Percentiles rank a stretch among this genome's conserved stretches.
Conservation (phyloP, 1,139 yeast species). For the Blastobotrys indianensis region DNA sequence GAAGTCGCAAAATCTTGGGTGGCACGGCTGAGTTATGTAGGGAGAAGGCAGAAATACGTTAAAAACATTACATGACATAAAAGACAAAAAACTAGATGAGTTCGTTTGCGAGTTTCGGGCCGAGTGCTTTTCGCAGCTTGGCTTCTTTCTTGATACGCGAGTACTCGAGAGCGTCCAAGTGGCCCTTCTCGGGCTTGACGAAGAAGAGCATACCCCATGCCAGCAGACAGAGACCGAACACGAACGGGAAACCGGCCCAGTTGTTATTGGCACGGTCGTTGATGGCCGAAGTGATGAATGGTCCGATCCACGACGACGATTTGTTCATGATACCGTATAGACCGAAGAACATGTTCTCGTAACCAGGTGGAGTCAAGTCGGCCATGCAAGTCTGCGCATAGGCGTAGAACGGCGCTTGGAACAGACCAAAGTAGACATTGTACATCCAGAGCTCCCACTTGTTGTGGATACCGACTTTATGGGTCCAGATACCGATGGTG, state of each 20-base stretch:
- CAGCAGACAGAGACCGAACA: constrained; percentile 15
- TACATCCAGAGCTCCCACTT: constrained; percentile 20
- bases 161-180: not conserved
- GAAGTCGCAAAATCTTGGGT: too few relatives aligned
- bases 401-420: constrained; percentile 19
- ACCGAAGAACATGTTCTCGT: constrained; percentile 20
- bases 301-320: constrained; percentile 20
- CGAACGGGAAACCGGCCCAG: constrained; percentile 20
- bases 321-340: constrained; percentile 20
- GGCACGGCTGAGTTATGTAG: not conserved
- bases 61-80: not conserved
- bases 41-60: not conserved
- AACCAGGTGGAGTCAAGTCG: constrained; percentile 18
- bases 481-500: constrained; percentile 20
- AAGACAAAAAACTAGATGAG: not conserved
- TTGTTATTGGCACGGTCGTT: constrained; percentile 15
- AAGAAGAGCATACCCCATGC: not conserved
- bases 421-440: constrained; percentile 17
- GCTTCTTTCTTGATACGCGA: not conserved
- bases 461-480: constrained; percentile 18
- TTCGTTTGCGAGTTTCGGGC: not conserved
- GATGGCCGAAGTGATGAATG: constrained; percentile 20
- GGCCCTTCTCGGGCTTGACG: not conserved
- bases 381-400: constrained; percentile 20
- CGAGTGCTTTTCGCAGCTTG: not conserved